These are phyloP conservation scores for Nemania sp. DNA, from an alignment of 2,329 filamentous ascomycete genomes.

Conservation along the genomic window DNA sequence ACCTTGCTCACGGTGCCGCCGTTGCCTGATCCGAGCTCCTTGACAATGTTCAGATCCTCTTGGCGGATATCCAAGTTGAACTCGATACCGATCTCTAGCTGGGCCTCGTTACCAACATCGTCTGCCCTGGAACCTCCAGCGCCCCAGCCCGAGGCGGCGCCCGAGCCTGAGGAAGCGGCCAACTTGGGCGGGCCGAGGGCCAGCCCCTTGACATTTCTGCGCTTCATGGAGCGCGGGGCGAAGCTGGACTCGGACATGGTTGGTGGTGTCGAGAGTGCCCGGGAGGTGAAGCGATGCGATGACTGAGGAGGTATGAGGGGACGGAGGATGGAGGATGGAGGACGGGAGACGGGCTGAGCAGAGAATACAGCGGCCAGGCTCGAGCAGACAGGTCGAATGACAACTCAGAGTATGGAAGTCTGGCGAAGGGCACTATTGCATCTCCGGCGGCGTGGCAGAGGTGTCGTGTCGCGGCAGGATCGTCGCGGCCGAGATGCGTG, in stretches of 20 bases:
- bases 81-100: constrained; percentile 94
- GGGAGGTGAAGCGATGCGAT: neutral
- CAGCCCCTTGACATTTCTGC: constrained; percentile 98
- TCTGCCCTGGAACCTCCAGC: constrained; percentile 49
- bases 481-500: constrained; percentile 16
- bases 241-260: constrained; percentile 64
- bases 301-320: constrained; percentile 12
- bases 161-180: constrained; percentile 72
- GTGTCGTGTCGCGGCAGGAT: constrained; percentile 2
- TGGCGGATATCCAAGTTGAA: constrained; percentile 91
- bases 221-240: constrained; percentile 84
- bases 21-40: constrained; percentile 94
- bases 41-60: constrained; percentile 89
- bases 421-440: constrained; percentile 20
- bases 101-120: constrained; percentile 59
- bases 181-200: constrained; percentile 79
- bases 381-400: neutral
- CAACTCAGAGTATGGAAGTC: constrained; percentile 5
- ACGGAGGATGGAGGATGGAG: no score
- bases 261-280: constrained; percentile 29
- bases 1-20: constrained; percentile 99
- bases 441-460: constrained; percentile 18
- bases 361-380: neutral
- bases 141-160: constrained; percentile 54
- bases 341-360: no score